Conservation (phyloP, 495 filamentous ascomycete genomes). For the Acidiella bohemica region DNA sequence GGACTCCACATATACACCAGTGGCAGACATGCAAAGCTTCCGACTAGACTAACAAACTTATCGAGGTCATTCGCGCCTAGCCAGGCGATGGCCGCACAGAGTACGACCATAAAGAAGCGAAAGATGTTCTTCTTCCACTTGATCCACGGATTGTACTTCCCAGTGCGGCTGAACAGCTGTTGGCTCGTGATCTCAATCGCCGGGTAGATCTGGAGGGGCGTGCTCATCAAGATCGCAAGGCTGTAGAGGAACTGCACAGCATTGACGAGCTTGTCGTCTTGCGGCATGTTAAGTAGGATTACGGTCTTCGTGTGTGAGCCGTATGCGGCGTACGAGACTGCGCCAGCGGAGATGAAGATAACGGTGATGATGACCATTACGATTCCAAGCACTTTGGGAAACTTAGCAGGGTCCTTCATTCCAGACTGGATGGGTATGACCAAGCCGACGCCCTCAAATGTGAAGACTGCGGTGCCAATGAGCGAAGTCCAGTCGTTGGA, state of each 20-base stretch:
- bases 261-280: slow-evolving; percentile 93
- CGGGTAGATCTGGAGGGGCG: slow-evolving; percentile 90
- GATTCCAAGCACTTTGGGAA: slow-evolving; percentile 67
- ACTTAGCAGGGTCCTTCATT: slow-evolving; percentile 79
- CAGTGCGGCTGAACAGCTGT: slow-evolving; percentile 61
- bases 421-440: slow-evolving; percentile 98
- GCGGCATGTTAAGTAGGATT: slow-evolving; percentile 86
- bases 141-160: slow-evolving; percentile 89
- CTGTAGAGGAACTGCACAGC: slow-evolving; percentile 91
- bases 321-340: slow-evolving; percentile 89
- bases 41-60: slow-evolving; percentile 91
- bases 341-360: slow-evolving; percentile 82
- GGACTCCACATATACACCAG: slow-evolving; percentile 92
- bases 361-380: slow-evolving; percentile 92
- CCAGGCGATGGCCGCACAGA: slow-evolving; percentile 82
- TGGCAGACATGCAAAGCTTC: slow-evolving; percentile 94
- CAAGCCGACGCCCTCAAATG: slow-evolving; percentile 94
- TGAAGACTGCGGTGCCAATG: slow-evolving; percentile 97
- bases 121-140: slow-evolving; percentile 99
- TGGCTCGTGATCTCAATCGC: slow-evolving; percentile 73
- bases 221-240: slow-evolving; percentile 82
- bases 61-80: slow-evolving; percentile 83
- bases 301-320: slow-evolving; percentile 91
- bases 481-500: slow-evolving; percentile 82
- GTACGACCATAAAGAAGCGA: slow-evolving; percentile 76